Percentiles rank a stretch among this genome's conserved stretches.
Conservation (phyloP, 1,139 yeast genomes). For the Taphrina populina region DNA sequence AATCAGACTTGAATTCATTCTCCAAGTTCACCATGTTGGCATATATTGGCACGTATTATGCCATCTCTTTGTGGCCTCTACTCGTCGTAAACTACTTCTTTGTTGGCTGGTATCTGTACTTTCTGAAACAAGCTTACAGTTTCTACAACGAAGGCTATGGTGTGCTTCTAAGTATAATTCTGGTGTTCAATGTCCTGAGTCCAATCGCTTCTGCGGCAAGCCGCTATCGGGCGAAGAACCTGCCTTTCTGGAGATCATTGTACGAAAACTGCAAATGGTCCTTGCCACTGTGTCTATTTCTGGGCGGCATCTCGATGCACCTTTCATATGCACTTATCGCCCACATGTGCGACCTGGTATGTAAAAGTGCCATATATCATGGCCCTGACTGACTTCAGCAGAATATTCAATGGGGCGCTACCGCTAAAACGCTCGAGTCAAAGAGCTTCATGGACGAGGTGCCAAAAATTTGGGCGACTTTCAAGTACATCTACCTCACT, state of each 20-base stretch:
- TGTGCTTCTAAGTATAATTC: constrained; percentile 30
- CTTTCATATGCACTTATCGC: constrained; percentile 36
- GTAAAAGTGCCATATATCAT: neutral
- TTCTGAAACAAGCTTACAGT: constrained; percentile 32
- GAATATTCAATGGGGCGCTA: constrained; percentile 39
- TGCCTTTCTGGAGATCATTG: constrained; percentile 33
- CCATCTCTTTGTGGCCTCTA: constrained; percentile 35
- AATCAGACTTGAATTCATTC: constrained; percentile 36
- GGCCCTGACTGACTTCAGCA: neutral
- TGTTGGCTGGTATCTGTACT: constrained; percentile 37
- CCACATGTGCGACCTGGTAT: constrained; percentile 36
- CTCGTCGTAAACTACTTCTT: constrained; percentile 35
- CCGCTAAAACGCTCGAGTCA: constrained; percentile 37
- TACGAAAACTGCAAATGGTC: constrained; percentile 36
- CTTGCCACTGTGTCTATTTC: constrained; percentile 36
- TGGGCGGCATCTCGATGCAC: constrained; percentile 38
- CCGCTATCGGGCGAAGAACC: constrained; percentile 34
- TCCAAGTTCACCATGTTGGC: constrained; percentile 37
- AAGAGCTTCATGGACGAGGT: constrained; percentile 37
- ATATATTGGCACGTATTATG: constrained; percentile 38
- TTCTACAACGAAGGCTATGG: constrained; percentile 35
- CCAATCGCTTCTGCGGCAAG: constrained; percentile 36
- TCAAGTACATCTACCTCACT: constrained; percentile 23
- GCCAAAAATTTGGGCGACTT: constrained; percentile 36
- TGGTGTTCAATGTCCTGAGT: constrained; percentile 37